Base-by-base conservation (phyloP, 768 basidiomycete species). In the Boletus edulis region DNA sequence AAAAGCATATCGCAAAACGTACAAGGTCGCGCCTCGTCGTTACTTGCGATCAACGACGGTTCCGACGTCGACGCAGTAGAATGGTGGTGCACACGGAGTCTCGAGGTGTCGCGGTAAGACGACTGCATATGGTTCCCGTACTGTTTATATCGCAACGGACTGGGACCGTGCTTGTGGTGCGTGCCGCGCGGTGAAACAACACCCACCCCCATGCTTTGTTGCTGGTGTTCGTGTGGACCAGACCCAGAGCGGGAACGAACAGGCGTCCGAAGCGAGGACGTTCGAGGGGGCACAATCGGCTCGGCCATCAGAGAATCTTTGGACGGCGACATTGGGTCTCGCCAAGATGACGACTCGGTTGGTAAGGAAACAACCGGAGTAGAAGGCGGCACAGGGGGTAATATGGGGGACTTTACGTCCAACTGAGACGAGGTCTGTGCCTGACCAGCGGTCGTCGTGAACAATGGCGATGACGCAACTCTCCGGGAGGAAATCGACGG, bases 1-100 rank as follows among this genome's bases (percentile, higher is more conserved):
- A 60, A 48, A 62, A 46, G 18, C 18, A n/a, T 31, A 14, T 41
- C 45, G 34, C 35, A 48, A 53, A 42, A 70, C 80, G 76, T 68
- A 84, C 85, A 70, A 40, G 72, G 60, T 60, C 75, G 79, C 13
- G 67, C 63, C 37, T 83, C 85, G 53, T 83, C 81, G 37, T 74
- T 74, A 31, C 64, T 47, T 22, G 84, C 77, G 47, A 91, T 67
- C 43, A 92, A 76, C 5, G 89, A 91, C n/a, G 90, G 90, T 70
- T 92, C 90, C 46, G 90, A 92, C 56, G 80, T 87, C 46, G 87
- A 91, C 45, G 89, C 88, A 6, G 80, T 82, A 37, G 86, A 84
- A 38, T 84, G 84, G 54, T 86, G 84, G 54, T 86, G 79, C n/a
- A 82, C 80, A 9, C 82, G 81, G 44, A 89, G 75, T 47, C 77